Evolutionary conservation across 345 rosid species (phyloP).

Genomic region (Clarkia xantiana): DNA sequence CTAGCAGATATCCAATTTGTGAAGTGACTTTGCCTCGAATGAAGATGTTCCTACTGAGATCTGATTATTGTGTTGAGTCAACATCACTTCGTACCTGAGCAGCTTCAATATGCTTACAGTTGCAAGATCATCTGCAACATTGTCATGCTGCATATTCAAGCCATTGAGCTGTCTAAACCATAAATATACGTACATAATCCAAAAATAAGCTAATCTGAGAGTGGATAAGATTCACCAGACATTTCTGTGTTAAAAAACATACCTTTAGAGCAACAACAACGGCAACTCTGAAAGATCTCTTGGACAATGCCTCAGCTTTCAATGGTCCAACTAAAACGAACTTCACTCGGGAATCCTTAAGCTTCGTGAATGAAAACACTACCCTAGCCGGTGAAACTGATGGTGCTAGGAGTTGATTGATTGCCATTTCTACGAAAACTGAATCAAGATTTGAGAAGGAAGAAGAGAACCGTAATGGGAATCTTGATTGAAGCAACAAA

Average conservation of each 20-base stretch:
- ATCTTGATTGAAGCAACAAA: no score
- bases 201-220: background rate
- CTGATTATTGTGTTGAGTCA: no score
- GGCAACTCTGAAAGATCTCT: constrained; percentile 50
- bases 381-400: constrained; percentile 37
- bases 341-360: constrained; percentile 39
- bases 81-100: no score
- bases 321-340: constrained; percentile 27
- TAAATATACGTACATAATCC: background rate
- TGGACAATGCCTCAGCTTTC: constrained; percentile 20
- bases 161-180: no score
- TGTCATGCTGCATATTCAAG: no score
- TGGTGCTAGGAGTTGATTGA: constrained; percentile 46
- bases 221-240: no score
- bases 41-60: no score
- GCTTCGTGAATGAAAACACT: constrained; percentile 45
- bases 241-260: background rate
- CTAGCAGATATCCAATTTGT: no score
- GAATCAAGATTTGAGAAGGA: background rate
- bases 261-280: constrained; percentile 95
- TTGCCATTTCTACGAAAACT: constrained; percentile 37
- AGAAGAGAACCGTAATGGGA: background rate
- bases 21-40: no score
- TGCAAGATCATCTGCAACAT: no score
- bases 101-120: no score